Evolutionary conservation across 305 asterid species (phyloP).

Genomic region (Fraxinus floribunda): DNA sequence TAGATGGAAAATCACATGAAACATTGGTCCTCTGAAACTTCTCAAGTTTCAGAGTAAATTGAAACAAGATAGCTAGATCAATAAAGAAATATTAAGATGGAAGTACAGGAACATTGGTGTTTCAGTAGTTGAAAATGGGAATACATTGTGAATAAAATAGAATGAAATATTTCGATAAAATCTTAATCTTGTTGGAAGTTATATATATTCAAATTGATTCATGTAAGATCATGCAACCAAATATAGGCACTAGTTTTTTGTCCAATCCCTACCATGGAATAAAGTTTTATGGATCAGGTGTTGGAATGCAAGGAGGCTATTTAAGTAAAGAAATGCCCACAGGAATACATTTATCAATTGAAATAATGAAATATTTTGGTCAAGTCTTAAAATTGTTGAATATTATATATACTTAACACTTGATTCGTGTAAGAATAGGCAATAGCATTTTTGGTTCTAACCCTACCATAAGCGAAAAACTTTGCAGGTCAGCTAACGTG

Average conservation of each 20-base stretch:
- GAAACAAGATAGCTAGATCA: constrained; percentile 10
- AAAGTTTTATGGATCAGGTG: not conserved
- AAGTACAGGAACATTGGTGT: constrained; percentile 7
- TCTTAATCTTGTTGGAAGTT: not conserved
- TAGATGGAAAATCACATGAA: not conserved
- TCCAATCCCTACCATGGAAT: not conserved
- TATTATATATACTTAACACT: not conserved
- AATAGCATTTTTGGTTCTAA: not conserved
- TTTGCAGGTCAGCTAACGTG: not conserved
- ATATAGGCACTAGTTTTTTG: not conserved
- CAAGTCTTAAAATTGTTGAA: not conserved
- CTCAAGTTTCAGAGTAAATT: constrained; percentile 1
- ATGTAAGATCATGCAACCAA: not conserved
- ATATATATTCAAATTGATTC: not conserved
- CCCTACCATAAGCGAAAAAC: not conserved
- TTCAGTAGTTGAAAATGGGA: not conserved
- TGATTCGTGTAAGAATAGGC: not conserved
- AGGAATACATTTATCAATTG: not conserved
- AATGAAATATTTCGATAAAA: not conserved
- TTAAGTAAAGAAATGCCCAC: not conserved
- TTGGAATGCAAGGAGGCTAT: not conserved
- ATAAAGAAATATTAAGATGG: constrained; percentile 2
- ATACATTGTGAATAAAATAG: not conserved
- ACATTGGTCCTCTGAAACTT: not conserved
- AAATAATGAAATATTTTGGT: not conserved